Percentiles rank a stretch among this genome's conserved stretches.
These are phyloP conservation scores for Gracilaria gracilis DNA, from an alignment of 23 red algal species.

Conservation along the genomic window DNA sequence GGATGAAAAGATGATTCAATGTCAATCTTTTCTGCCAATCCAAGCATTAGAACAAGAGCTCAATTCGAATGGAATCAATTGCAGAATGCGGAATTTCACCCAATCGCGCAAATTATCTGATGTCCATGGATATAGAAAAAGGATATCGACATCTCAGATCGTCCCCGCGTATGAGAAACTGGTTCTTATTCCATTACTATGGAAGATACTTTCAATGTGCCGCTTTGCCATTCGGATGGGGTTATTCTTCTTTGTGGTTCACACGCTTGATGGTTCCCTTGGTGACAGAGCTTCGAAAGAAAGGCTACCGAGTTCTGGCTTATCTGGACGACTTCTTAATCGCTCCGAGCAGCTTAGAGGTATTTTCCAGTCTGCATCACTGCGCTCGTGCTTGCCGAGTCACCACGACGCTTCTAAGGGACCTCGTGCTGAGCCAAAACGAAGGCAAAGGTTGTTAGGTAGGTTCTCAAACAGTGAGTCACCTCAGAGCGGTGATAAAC, in stretches of 20 bases:
- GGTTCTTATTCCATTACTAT: constrained; percentile 23
- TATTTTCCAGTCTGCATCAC: not conserved
- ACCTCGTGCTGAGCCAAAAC: not conserved
- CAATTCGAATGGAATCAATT: not conserved
- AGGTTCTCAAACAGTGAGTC: not conserved
- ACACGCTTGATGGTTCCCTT: not conserved
- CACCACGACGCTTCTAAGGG: not conserved
- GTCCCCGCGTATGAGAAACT: not conserved
- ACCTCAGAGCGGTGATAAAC: not conserved
- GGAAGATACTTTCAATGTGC: constrained; percentile 27
- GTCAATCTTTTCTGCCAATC: constrained; percentile 4
- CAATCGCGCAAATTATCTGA: not conserved
- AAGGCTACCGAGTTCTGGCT: not conserved
- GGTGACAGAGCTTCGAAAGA: not conserved
- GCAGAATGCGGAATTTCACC: not conserved
- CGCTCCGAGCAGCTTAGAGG: not conserved
- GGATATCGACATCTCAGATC: not conserved
- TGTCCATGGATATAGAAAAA: constrained; percentile 12
- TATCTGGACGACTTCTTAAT: constrained; percentile 34
- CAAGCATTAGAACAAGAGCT: not conserved
- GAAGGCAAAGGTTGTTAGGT: not conserved
- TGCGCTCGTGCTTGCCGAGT: not conserved
- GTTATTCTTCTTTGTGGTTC: constrained; percentile 24
- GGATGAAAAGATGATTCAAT: not conserved
- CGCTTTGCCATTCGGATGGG: constrained; percentile 28